phyloP scores from a whole-genome alignment of 768 basidiomycete species.

The Tylopilus intermedius region DNA sequence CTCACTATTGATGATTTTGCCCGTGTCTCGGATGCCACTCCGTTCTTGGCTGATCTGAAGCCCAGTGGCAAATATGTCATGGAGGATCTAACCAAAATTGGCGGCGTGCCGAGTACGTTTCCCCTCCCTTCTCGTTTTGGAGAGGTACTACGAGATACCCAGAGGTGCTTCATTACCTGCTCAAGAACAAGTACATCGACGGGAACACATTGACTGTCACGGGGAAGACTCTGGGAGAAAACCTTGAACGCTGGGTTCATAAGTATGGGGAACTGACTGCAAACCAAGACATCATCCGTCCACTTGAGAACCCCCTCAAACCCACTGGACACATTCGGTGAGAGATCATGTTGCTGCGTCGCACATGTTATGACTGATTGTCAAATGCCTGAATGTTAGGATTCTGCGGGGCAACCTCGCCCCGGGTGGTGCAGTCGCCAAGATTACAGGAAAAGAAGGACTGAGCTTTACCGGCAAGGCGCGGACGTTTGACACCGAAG shows the following conservation, averaged over 20 bases:
- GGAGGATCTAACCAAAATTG: conserved; percentile 94
- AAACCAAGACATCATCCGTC: conserved; percentile 82
- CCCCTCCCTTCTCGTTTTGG: background rate
- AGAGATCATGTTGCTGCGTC: conserved; percentile 8
- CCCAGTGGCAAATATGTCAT: conserved; percentile 98
- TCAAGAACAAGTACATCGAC: conserved; percentile 85
- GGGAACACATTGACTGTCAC: conserved; percentile 91
- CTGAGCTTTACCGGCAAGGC: conserved; percentile 87
- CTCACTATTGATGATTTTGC: conserved; percentile 93
- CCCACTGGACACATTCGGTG: conserved; percentile 85
- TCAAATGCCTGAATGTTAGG: conserved; percentile 35
- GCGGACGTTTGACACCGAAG: conserved; percentile 87
- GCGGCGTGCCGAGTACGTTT: conserved; percentile 87
- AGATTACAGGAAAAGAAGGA: conserved; percentile 96
- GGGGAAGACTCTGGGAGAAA: conserved; percentile 85
- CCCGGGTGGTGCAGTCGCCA: conserved; percentile 92
- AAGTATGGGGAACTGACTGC: conserved; percentile 69
- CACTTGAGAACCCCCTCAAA: conserved; percentile 85
- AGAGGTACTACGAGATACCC: conserved; percentile 1
- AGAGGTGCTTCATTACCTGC: conserved; percentile 83
- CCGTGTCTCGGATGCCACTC: conserved; percentile 82
- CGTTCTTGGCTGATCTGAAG: conserved; percentile 94
- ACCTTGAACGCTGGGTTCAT: conserved; percentile 84
- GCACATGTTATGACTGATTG: background rate
- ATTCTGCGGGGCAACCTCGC: conserved; percentile 91